These are phyloP conservation scores for Stropharia rugosoannulata DNA, from an alignment of 768 basidiomycete species.

Conservation along the genomic window DNA sequence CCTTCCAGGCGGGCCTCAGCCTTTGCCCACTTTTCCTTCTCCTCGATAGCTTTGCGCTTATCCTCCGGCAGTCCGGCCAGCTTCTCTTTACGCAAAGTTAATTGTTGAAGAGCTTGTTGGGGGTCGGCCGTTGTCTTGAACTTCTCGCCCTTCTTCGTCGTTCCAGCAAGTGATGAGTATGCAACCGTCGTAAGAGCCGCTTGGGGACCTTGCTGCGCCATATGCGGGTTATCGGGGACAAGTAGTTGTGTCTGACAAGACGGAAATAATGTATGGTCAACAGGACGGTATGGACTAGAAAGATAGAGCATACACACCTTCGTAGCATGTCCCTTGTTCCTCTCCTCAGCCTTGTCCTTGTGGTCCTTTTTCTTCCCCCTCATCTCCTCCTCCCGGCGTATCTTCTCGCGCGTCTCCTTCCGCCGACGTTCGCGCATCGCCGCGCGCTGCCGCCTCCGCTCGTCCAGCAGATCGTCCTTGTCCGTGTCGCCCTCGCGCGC, in stretches of 20 bases:
- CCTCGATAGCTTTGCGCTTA: slow-evolving; percentile 76
- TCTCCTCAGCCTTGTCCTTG: slow-evolving; percentile 32
- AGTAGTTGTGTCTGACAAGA: slow-evolving; percentile 62
- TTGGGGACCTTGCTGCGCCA: slow-evolving; percentile 30
- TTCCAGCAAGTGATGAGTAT: slow-evolving; percentile 63
- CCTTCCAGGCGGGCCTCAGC: slow-evolving; percentile 87
- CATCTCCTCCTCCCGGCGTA: slow-evolving; percentile 60
- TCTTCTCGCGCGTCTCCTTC: slow-evolving; percentile 86
- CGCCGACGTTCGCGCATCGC: slow-evolving; percentile 83
- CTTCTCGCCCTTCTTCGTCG: slow-evolving; percentile 49
- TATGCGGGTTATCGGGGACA: slow-evolving; percentile 52
- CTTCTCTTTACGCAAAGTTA: slow-evolving; percentile 75
- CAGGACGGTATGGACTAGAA: neutral
- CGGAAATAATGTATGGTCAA: neutral
- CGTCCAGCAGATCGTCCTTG: slow-evolving; percentile 82
- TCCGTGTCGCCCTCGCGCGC: slow-evolving; percentile 45
- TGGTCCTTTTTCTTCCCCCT: slow-evolving; percentile 46
- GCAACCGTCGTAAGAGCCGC: slow-evolving; percentile 59
- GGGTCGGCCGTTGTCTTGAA: slow-evolving; percentile 80
- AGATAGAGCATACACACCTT: slow-evolving; percentile 43
- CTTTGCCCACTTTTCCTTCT: slow-evolving; percentile 87
- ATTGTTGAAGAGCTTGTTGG: slow-evolving; percentile 78
- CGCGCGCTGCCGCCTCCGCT: slow-evolving; percentile 72
- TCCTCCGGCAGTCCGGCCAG: slow-evolving; percentile 78
- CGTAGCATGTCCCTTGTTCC: slow-evolving; percentile 42